Evolutionary conservation across 129 eudicot genomes (phyloP), one percentile per base, ranked within the genome.

Genomic region (Tanacetum coccineum): DNA sequence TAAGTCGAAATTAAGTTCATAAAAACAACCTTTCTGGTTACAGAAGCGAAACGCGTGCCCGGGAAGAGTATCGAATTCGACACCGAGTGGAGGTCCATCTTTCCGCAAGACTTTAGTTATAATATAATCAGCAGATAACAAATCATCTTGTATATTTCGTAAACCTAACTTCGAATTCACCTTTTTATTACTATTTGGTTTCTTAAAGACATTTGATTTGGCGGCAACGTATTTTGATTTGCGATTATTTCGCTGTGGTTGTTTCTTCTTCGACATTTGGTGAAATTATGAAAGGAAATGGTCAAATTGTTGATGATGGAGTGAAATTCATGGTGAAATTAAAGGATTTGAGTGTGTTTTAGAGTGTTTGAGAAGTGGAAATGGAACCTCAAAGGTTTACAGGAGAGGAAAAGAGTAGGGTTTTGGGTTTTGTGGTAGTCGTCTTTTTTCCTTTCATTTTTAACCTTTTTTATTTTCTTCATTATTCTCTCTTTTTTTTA

Each of bases 81-180:
- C 80, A 7, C 98, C 98, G 52, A 92, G 89, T 0, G 87, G 75
- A 60, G 96, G 96, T 1, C 96, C 95, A 19, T 88, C 96, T 63
- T 92, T 88, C 62, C 96, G 62, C 50, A 91, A 85, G 52, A 85
- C 73, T 74, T 83, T 87, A 32, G 71, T 70, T 42, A 83, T 30
- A 52, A 87, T 88, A 54, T 75, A 66, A 26, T 88, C 85, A n/a
- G 90, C 68, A 53, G 72, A 42, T 51, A 74, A 63, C 72, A 91
- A 64, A 61, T 61, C 82, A 61, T 80, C 93, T 73, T 85, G 96
- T 62, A 85, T 58, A 3, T 22, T 74, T 8, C 75, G 74, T 45
- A 64, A 26, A 48, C 53, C 78, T n/a, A n/a, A n/a, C n/a, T n/a
- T n/a, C n/a, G n/a, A n/a, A n/a, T n/a, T n/a, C 50, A 56, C 6